Conservation (phyloP, 306 rosid genomes). For the Chamaecrista fasciculata region DNA sequence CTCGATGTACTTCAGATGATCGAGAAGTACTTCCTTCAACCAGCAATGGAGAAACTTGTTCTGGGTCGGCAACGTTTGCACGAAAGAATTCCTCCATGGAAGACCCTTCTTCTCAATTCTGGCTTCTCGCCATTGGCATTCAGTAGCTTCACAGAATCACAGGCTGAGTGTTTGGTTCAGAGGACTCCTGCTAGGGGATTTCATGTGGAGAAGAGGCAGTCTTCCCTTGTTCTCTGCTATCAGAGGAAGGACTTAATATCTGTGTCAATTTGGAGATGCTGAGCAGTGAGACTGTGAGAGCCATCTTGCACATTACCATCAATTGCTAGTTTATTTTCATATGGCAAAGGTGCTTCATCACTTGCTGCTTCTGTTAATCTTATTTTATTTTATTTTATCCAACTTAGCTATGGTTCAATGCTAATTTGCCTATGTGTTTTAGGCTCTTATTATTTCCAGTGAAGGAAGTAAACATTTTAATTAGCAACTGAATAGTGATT, state of each 20-base stretch:
- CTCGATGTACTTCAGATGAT: constrained; percentile 67
- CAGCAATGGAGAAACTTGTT: constrained; percentile 68
- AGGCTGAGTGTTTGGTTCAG: constrained; percentile 70
- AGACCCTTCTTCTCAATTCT: constrained; percentile 40
- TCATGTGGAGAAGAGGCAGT: constrained; percentile 69
- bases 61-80: constrained; percentile 40
- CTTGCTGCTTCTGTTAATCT: constrained; percentile 43
- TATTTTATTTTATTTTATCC: constrained; percentile 29
- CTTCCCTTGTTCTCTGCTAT: constrained; percentile 80
- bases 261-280: constrained; percentile 82
- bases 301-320: constrained; percentile 37
- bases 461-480: constrained; percentile 50
- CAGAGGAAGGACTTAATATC: constrained; percentile 76
- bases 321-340: constrained; percentile 36
- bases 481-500: constrained; percentile 55
- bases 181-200: constrained; percentile 73
- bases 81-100: constrained; percentile 57
- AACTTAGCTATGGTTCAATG: constrained; percentile 47
- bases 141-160: constrained; percentile 64
- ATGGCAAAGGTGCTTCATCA: constrained; percentile 57
- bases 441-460: constrained; percentile 56
- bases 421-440: constrained; percentile 62
- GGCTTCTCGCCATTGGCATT: constrained; percentile 55
- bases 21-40: constrained; percentile 71
- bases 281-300: constrained; percentile 31